phyloP scores from a whole-genome alignment of 2,329 filamentous ascomycete genomes.

The Penicillium sp. region DNA sequence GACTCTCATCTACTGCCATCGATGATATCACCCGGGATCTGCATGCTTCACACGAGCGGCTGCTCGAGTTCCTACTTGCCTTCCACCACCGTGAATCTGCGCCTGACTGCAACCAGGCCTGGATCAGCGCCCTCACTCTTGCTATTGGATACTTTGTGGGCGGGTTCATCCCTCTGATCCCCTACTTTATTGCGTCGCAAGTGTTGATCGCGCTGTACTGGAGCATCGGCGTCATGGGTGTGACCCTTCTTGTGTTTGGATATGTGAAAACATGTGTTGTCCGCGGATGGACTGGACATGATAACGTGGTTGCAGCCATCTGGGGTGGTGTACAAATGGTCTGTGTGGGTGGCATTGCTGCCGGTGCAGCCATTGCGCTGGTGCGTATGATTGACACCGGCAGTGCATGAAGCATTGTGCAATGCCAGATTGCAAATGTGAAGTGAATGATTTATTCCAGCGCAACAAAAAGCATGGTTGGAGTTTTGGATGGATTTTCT shows the following conservation, averaged over 20 bases:
- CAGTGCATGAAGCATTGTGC: constrained; percentile 7
- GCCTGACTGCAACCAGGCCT: constrained; percentile 49
- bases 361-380: constrained; percentile 65
- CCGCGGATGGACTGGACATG: constrained; percentile 45
- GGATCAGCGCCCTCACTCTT: constrained; percentile 63
- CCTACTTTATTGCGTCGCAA: constrained; percentile 62
- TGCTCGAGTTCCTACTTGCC: constrained; percentile 51
- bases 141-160: constrained; percentile 70
- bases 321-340: constrained; percentile 66
- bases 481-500: background rate
- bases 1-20: constrained; percentile 40
- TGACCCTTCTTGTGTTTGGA: constrained; percentile 45
- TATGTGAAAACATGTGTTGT: constrained; percentile 50
- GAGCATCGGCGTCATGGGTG: constrained; percentile 45
- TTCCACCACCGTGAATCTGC: constrained; percentile 51
- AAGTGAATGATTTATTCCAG: constrained; percentile 4
- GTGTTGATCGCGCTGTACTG: constrained; percentile 54
- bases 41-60: constrained; percentile 39
- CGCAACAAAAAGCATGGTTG: constrained; percentile 11
- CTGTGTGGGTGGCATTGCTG: constrained; percentile 64
- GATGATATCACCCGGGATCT: constrained; percentile 40
- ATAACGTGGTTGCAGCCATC: constrained; percentile 55
- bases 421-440: background rate
- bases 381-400: constrained; percentile 57
- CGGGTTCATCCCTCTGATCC: constrained; percentile 69